Percentiles rank a stretch among this genome's conserved stretches.
These are phyloP conservation scores for Fusarium sp. DNA, from an alignment of 2,329 filamentous ascomycete genomes.

Conservation along the genomic window DNA sequence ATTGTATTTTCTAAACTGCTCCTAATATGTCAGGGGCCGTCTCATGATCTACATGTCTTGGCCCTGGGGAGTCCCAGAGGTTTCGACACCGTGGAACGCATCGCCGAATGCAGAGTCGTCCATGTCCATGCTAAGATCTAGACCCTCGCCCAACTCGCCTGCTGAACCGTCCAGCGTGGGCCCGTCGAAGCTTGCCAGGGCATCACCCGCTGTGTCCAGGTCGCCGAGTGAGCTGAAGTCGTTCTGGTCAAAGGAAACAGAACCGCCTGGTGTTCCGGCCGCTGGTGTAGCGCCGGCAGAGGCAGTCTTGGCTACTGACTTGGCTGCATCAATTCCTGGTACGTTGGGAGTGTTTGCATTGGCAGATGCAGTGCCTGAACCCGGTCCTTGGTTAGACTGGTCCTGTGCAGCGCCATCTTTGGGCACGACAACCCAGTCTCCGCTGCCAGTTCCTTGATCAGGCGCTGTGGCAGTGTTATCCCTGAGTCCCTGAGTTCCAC, in stretches of 20 bases:
- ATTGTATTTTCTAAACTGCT: neutral
- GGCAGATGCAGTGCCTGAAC: constrained; percentile 32
- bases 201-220: constrained; percentile 80
- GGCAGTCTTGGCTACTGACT: constrained; percentile 37
- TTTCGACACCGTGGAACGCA: constrained; percentile 78
- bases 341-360: constrained; percentile 53
- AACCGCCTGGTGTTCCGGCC: constrained; percentile 57
- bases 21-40: neutral
- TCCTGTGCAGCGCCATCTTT: constrained; percentile 69
- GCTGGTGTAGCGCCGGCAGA: constrained; percentile 47
- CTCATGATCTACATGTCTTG: constrained; percentile 53
- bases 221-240: constrained; percentile 77
- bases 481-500: constrained; percentile 62
- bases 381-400: constrained; percentile 32
- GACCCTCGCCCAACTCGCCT: constrained; percentile 67
- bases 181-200: constrained; percentile 76
- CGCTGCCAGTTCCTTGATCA: constrained; percentile 67
- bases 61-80: constrained; percentile 55
- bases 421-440: constrained; percentile 83
- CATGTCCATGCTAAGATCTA: constrained; percentile 77
- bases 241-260: constrained; percentile 66
- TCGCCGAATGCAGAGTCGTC: constrained; percentile 88
- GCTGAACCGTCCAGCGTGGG: constrained; percentile 64
- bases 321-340: constrained; percentile 43
- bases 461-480: constrained; percentile 60